These are phyloP conservation scores for Vachellia collinsii DNA, from an alignment of 306 rosid genomes.

Conservation along the genomic window DNA sequence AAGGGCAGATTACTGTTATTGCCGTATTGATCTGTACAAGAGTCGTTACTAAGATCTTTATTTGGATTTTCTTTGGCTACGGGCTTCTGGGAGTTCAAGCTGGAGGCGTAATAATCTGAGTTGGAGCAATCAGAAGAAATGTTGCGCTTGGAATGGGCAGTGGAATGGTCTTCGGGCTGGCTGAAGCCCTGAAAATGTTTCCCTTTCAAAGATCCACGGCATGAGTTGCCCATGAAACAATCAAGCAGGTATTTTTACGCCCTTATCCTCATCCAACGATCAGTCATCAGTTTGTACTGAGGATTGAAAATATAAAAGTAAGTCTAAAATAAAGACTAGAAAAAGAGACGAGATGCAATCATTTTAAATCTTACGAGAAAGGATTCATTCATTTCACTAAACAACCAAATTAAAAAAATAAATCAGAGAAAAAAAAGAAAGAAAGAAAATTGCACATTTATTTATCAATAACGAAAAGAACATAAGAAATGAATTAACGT, in stretches of 20 bases:
- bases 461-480: neutral
- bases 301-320: neutral
- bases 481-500: neutral
- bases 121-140: slow-evolving; percentile 56
- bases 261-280: slow-evolving; percentile 53
- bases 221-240: slow-evolving; percentile 97
- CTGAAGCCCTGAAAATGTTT: slow-evolving; percentile 66
- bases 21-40: slow-evolving; percentile 16
- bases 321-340: slow-evolving; percentile 18
- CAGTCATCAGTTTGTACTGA: slow-evolving; percentile 48
- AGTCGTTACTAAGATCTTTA: slow-evolving; percentile 31
- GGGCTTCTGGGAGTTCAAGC: slow-evolving; percentile 50
- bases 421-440: neutral
- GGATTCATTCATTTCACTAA: neutral
- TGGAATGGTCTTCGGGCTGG: slow-evolving; percentile 62
- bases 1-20: slow-evolving; percentile 32
- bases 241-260: slow-evolving; percentile 39
- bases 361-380: neutral
- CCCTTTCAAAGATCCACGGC: slow-evolving; percentile 94
- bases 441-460: neutral
- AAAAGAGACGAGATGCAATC: slow-evolving; percentile 29
- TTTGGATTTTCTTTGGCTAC: slow-evolving; percentile 46
- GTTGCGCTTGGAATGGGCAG: slow-evolving; percentile 52
- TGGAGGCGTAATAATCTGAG: slow-evolving; percentile 53
- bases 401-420: neutral